These are phyloP conservation scores for Apophysomyces variabilis DNA, from an alignment of 371 early-diverging fungal species.

Conservation along the genomic window DNA sequence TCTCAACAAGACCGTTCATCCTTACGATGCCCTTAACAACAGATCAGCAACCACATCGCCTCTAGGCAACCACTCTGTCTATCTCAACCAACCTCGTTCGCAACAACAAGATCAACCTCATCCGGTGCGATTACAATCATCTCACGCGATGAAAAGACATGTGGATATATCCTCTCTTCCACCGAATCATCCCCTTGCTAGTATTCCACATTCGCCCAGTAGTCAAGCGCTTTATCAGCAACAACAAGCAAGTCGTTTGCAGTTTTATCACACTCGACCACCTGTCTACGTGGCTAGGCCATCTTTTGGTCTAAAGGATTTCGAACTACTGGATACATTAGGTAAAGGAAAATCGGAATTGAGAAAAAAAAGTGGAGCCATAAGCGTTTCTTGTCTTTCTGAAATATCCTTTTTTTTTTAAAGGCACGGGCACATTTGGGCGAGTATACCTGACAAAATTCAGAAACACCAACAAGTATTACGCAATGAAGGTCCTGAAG, in stretches of 20 bases:
- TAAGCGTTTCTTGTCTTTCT: not conserved
- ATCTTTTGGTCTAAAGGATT: conserved; percentile 24
- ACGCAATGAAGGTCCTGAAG: conserved; percentile 94
- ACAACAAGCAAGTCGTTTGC: conserved; percentile 20
- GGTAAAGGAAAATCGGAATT: conserved; percentile 10
- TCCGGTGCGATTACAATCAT: conserved; percentile 17
- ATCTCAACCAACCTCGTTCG: conserved; percentile 1
- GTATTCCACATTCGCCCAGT: conserved; percentile 12
- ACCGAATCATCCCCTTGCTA: conserved; percentile 28
- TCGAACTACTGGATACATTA: conserved; percentile 28
- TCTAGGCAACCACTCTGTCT: not conserved
- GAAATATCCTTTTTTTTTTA: conserved; percentile 4
- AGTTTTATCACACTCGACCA: conserved; percentile 22
- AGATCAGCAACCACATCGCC: conserved; percentile 12
- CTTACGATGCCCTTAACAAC: conserved; percentile 6
- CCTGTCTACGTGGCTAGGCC: conserved; percentile 27
- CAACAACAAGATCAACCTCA: conserved; percentile 13
- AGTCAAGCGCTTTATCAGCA: conserved; percentile 20
- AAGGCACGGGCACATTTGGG: conserved; percentile 84
- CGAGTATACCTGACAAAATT: conserved; percentile 83
- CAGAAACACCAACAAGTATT: conserved; percentile 68
- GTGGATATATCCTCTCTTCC: conserved; percentile 16
- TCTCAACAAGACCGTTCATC: not conserved
- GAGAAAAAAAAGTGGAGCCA: not conserved
- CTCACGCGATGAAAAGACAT: conserved; percentile 22